Percentiles rank a stretch among this genome's conserved stretches.
phyloP scores from a whole-genome alignment of 305 asterid species.

The Rubia peregrina region DNA sequence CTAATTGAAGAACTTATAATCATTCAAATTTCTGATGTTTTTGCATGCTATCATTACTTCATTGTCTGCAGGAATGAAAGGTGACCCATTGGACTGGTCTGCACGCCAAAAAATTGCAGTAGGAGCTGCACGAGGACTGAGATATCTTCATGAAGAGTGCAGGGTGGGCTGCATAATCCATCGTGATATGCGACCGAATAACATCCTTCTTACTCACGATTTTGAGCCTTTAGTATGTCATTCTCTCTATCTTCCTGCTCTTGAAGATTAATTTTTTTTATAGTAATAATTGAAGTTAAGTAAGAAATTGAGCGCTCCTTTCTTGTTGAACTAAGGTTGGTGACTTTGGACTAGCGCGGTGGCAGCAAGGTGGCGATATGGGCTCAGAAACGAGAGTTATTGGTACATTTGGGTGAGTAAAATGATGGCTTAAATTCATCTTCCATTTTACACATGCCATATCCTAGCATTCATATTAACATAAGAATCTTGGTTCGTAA shows the following conservation, averaged over 20 bases:
- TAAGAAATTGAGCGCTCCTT: neutral
- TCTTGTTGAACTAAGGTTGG: slow-evolving; percentile 49
- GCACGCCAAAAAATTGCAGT: slow-evolving; percentile 68
- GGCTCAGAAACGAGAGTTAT: slow-evolving; percentile 54
- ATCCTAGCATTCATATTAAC: neutral
- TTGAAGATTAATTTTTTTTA: neutral
- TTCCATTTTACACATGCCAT: too few relatives aligned
- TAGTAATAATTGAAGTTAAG: too few relatives aligned
- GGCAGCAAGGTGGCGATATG: slow-evolving; percentile 57
- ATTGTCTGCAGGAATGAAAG: slow-evolving; percentile 35
- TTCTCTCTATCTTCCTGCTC: slow-evolving; percentile 5
- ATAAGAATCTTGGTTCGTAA: neutral
- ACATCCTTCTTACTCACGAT: slow-evolving; percentile 93
- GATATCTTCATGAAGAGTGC: slow-evolving; percentile 94
- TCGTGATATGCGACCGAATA: slow-evolving; percentile 86
- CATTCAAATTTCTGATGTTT: neutral
- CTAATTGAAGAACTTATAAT: neutral
- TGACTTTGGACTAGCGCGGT: slow-evolving; percentile 79
- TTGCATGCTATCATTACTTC: neutral
- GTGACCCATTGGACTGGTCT: slow-evolving; percentile 51
- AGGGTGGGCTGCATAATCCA: slow-evolving; percentile 91
- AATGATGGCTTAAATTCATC: neutral
- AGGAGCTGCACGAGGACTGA: slow-evolving; percentile 92
- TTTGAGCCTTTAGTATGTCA: slow-evolving; percentile 72
- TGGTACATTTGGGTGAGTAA: slow-evolving; percentile 65